Evolutionary conservation across 345 rosid species (phyloP).

Genomic region (Aurinia saxatilis): DNA sequence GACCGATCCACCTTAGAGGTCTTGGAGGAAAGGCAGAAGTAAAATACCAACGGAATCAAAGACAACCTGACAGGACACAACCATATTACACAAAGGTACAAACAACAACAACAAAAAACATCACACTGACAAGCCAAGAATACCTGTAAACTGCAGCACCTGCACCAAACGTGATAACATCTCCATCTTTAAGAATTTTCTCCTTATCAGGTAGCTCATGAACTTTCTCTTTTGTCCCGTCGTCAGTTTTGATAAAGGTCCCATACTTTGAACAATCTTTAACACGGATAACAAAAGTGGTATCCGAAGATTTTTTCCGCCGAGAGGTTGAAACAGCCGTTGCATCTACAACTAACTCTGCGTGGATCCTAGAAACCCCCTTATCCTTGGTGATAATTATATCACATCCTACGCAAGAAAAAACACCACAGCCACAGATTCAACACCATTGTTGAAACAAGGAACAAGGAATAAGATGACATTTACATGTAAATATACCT

Average conservation of each 20-base stretch:
- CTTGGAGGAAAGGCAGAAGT: constrained; percentile 36
- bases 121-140: not conserved
- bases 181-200: constrained; percentile 55
- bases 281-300: constrained; percentile 38
- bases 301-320: constrained; percentile 18
- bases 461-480: not conserved
- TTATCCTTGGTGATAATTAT: constrained; percentile 68
- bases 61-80: constrained; percentile 47
- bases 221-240: constrained; percentile 44
- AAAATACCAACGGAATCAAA: constrained; percentile 49
- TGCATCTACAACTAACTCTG: constrained; percentile 62
- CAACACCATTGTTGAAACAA: not conserved
- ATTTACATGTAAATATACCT: constrained; percentile 31
- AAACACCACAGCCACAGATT: not conserved
- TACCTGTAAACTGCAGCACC: constrained; percentile 84
- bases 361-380: constrained; percentile 86
- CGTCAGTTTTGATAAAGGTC: constrained; percentile 52
- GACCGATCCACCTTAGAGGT: constrained; percentile 30
- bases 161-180: constrained; percentile 71
- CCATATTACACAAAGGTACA: not conserved
- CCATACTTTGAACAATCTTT: constrained; percentile 91
- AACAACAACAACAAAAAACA: not conserved
- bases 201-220: constrained; percentile 62
- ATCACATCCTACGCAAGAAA: constrained; percentile 62
- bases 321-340: constrained; percentile 28